Evolutionary conservation across 2,329 filamentous ascomycete species (phyloP), one percentile per base, ranked within the genome.

Genomic region (Colletotrichum falcatum): DNA sequence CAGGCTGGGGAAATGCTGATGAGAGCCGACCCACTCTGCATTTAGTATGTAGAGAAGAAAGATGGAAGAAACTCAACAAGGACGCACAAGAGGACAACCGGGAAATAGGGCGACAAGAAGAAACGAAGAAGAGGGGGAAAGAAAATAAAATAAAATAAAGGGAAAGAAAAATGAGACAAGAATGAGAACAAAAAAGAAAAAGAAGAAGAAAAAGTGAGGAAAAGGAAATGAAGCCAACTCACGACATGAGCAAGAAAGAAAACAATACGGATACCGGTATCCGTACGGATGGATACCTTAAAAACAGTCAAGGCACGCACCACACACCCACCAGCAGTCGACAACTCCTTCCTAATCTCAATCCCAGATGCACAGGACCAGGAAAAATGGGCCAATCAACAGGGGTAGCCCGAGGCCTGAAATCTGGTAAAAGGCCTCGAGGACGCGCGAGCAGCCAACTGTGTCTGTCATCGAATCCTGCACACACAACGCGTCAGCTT

Each of bases 311-410:
- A 49, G 23, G 16, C 12, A 26, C 23, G 20, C 35, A 35, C 30
- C n/a, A n/a, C n/a, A n/a, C n/a, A n/a, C n/a, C n/a, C n/a, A n/a
- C n/a, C n/a, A n/a, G n/a, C n/a, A n/a, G n/a, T 23, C 51, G 39
- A 51, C 51, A 12, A 12, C 35, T 12, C 35, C 12, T 35, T 64
- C 53, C 65, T 59, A 68, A 68, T 68, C 65, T 58, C 53, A 64
- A 55, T 61, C n/a, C 67, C 58, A 62, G 44, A 35, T 28, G 58
- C 63, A 67, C 58, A 64, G 67, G 58, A 70, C 58, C 20, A 14
- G 39, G 37, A 59, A 6, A 8, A 70, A 51, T 46, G 58, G 66
- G 44, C 35, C 35, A 11, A 0, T 3, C 3, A 3, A 53, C 56
- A 66, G 20, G 58, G 55, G 64, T 37, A 6, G 18, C 37, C 37